Evolutionary conservation across 768 basidiomycete genomes (phyloP).

Genomic region (Mycena leptocephala): DNA sequence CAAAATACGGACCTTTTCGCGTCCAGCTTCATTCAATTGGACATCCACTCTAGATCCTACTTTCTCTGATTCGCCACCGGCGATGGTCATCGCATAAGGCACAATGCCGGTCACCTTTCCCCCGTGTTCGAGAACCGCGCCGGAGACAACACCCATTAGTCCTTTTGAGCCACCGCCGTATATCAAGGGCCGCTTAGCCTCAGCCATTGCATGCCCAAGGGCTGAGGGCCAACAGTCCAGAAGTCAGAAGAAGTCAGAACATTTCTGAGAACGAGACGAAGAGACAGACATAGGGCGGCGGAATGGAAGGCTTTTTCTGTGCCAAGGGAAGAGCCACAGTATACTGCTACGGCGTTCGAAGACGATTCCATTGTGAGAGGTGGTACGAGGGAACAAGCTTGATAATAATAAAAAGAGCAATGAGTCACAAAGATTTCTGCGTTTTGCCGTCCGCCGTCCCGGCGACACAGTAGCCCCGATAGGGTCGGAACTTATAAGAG

Average conservation of each 20-base stretch:
- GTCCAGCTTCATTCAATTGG: slow-evolving; percentile 43
- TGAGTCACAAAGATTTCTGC: neutral
- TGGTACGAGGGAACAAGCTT: neutral
- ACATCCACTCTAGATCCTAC: slow-evolving; percentile 38
- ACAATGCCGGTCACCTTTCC: slow-evolving; percentile 86
- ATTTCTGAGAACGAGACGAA: neutral
- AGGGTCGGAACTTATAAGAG: too few relatives aligned
- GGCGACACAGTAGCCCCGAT: too few relatives aligned
- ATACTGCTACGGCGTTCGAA: slow-evolving; percentile 77
- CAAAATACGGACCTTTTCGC: slow-evolving; percentile 36
- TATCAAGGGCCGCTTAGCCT: slow-evolving; percentile 74
- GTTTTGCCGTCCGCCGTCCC: neutral
- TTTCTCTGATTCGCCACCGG: slow-evolving; percentile 76
- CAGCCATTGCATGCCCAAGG: slow-evolving; percentile 81
- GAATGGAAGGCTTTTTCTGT: slow-evolving; percentile 70
- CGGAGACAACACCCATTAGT: slow-evolving; percentile 89
- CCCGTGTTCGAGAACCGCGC: slow-evolving; percentile 73
- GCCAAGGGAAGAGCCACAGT: slow-evolving; percentile 87
- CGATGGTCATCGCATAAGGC: slow-evolving; percentile 81
- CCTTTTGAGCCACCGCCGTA: slow-evolving; percentile 92
- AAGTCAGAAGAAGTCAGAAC: slow-evolving; percentile 10
- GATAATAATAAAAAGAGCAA: neutral
- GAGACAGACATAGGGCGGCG: slow-evolving; percentile 80
- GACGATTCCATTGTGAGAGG: slow-evolving; percentile 12
- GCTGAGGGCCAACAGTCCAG: slow-evolving; percentile 59